phyloP scores from a whole-genome alignment of 177 flowering plant genomes.

The Telopea speciosissima region DNA sequence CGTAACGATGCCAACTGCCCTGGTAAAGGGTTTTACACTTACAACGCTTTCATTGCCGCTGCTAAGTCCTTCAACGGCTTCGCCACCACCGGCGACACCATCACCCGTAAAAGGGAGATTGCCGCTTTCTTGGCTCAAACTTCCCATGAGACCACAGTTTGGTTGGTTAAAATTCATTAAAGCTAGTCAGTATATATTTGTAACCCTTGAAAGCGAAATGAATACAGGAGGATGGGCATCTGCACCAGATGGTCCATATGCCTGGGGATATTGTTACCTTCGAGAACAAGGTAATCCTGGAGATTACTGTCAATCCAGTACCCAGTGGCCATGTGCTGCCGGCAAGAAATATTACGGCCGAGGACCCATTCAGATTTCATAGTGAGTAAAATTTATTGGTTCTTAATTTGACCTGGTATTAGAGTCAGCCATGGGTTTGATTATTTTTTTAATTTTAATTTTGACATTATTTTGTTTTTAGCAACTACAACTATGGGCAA shows the following conservation, averaged over 20 bases:
- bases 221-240: conserved; percentile 36
- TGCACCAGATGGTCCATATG: conserved; percentile 45
- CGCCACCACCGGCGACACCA: conserved; percentile 35
- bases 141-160: conserved; percentile 55
- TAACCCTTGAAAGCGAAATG: too few relatives aligned
- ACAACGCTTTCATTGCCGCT: conserved; percentile 40
- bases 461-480: conserved; percentile 10
- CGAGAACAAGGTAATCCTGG: conserved; percentile 17
- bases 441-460: too few relatives aligned
- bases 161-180: conserved; percentile 11
- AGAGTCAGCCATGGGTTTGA: too few relatives aligned
- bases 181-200: too few relatives aligned
- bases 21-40: conserved; percentile 41
- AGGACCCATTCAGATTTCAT: conserved; percentile 43
- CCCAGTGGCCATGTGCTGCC: conserved; percentile 31
- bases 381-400: too few relatives aligned
- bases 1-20: conserved; percentile 28
- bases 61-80: conserved; percentile 34
- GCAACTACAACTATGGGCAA: conserved; percentile 46
- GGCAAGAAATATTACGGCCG: conserved; percentile 40
- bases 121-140: conserved; percentile 66
- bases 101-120: conserved; percentile 40
- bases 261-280: conserved; percentile 46
- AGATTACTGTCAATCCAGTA: conserved; percentile 14
- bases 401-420: too few relatives aligned